phyloP scores from a whole-genome alignment of 2,329 filamentous ascomycete species.

The Leptographium wingfieldii region DNA sequence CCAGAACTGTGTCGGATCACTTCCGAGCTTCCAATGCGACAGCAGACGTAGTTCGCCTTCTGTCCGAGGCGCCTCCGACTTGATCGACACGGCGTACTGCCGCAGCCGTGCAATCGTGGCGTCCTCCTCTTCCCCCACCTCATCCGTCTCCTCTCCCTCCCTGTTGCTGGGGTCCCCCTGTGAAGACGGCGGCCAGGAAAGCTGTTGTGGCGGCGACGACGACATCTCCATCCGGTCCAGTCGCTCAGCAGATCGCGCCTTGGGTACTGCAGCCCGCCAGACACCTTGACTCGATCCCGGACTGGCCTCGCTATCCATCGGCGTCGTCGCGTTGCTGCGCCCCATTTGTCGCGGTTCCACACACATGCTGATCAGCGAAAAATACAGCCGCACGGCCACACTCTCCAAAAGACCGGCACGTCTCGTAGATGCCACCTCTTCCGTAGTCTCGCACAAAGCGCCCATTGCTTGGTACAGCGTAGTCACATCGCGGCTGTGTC shows the following conservation, averaged over 20 bases:
- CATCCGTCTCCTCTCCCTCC: background rate
- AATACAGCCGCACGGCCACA: conserved; percentile 9
- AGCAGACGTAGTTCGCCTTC: conserved; percentile 17
- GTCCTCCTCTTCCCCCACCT: conserved; percentile 10
- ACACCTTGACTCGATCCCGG: background rate
- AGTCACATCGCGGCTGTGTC: background rate
- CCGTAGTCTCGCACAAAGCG: conserved; percentile 4
- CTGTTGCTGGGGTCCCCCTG: background rate
- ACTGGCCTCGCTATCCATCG: background rate
- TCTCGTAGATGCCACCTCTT: background rate
- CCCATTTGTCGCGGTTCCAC: conserved; percentile 6
- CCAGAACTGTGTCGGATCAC: conserved; percentile 20
- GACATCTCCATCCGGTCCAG: background rate
- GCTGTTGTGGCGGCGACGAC: conserved; percentile 4
- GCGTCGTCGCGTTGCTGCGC: background rate
- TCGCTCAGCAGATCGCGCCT: background rate
- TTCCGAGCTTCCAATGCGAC: conserved; percentile 23
- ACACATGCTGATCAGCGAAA: conserved; percentile 12
- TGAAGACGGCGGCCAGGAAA: conserved; percentile 6
- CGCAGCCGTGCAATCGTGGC: conserved; percentile 21
- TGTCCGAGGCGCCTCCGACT: conserved; percentile 14
- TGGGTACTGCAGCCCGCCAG: too few species aligned
- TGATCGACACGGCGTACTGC: conserved; percentile 20
- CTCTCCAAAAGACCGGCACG: conserved; percentile 7
- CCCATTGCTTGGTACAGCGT: conserved; percentile 8